These are phyloP conservation scores for Metschnikowia picachoensis DNA, from an alignment of 805 yeast genomes.

Conservation along the genomic window DNA sequence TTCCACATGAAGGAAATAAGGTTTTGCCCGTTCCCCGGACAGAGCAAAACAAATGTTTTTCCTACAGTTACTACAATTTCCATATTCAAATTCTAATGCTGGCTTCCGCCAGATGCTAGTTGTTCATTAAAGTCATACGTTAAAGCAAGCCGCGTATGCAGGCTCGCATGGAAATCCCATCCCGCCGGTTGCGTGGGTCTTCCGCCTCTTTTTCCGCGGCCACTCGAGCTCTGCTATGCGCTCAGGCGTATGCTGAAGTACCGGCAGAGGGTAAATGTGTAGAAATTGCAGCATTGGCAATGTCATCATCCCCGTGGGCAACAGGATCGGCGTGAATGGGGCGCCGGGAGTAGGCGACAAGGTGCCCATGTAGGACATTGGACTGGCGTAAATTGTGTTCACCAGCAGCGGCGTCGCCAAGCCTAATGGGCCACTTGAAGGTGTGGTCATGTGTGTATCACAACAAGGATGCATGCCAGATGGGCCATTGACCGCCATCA, in stretches of 20 bases:
- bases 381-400: conserved; percentile 10
- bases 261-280: conserved; percentile 11
- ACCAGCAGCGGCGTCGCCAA: conserved; percentile 12
- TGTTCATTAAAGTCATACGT: conserved; percentile 10
- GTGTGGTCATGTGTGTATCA: neutral
- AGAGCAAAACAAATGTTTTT: too few species aligned
- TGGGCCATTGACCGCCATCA: conserved; percentile 2
- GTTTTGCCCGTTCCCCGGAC: too few species aligned
- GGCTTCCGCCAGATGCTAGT: conserved; percentile 8
- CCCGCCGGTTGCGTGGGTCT: conserved; percentile 3
- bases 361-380: conserved; percentile 6
- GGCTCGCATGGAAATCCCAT: conserved; percentile 8
- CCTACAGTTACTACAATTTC: too few species aligned
- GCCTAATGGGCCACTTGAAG: conserved; percentile 1
- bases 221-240: conserved; percentile 1
- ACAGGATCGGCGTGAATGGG: conserved; percentile 10
- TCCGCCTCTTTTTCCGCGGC: conserved; percentile 2
- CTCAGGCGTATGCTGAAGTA: conserved; percentile 2
- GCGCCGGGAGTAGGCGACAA: conserved; percentile 8
- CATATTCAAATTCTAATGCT: neutral
- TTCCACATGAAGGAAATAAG: too few species aligned
- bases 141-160: conserved; percentile 1
- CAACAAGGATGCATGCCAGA: neutral
- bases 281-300: conserved; percentile 1
- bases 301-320: conserved; percentile 1